Percentiles rank a stretch among this genome's conserved stretches.
Conservation (phyloP, 2,329 filamentous ascomycete genomes). For the Sarocladiaceae sp. region DNA sequence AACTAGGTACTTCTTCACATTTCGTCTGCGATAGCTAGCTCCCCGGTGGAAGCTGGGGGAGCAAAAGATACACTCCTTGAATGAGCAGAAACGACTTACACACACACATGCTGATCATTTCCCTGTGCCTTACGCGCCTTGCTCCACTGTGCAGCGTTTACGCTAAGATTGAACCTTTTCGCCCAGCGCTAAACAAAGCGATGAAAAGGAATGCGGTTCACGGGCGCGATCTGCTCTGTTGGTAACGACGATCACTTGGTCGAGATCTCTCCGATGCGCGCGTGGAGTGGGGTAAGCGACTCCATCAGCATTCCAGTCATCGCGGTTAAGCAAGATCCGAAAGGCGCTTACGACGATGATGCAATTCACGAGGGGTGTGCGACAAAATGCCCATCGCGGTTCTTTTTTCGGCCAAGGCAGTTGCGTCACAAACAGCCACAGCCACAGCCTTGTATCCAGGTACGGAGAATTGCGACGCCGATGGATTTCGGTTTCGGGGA, state of each 20-base stretch:
- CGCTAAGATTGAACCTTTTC: too few relatives aligned
- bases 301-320: conserved; percentile 6
- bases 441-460: not conserved
- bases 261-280: too few relatives aligned
- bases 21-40: not conserved
- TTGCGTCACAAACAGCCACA: not conserved
- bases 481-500: not conserved
- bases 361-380: too few relatives aligned
- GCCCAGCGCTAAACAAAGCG: too few relatives aligned
- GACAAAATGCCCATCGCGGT: too few relatives aligned
- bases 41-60: not conserved
- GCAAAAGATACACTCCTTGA: conserved; percentile 7
- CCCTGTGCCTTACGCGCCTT: too few relatives aligned
- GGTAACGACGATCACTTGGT: too few relatives aligned
- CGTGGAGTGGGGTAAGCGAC: not conserved
- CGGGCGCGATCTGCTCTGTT: not conserved
- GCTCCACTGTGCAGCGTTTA: not conserved
- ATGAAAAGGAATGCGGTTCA: not conserved
- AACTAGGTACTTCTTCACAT: not conserved
- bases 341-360: not conserved
- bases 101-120: too few relatives aligned
- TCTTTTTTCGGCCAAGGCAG: too few relatives aligned
- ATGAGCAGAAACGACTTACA: not conserved
- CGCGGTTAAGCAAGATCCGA: too few relatives aligned
- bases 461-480: not conserved